These are phyloP conservation scores for Phytopythium montanum DNA, from an alignment of 352 stramenopile genomes.

Conservation along the genomic window DNA sequence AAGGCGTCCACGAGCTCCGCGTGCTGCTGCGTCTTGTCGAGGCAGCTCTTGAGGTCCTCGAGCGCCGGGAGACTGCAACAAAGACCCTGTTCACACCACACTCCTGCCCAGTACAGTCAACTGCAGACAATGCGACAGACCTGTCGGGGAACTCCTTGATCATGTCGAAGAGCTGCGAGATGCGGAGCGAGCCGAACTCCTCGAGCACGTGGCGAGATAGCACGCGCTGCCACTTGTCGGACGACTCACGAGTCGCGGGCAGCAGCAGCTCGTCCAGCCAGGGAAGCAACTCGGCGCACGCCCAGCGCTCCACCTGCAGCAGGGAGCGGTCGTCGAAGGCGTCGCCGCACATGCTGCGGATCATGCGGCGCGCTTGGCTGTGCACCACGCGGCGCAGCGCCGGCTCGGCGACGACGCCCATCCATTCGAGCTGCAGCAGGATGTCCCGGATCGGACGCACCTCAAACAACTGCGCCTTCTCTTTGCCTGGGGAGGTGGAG, in stretches of 20 bases:
- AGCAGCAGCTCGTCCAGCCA: constrained; percentile 58
- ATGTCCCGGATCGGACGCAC: constrained; percentile 40
- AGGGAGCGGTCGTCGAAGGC: constrained; percentile 48
- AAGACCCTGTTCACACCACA: not conserved
- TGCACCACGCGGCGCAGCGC: constrained; percentile 51
- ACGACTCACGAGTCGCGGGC: constrained; percentile 11
- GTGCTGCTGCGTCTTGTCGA: constrained; percentile 85
- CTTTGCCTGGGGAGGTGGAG: constrained; percentile 13
- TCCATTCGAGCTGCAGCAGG: constrained; percentile 57
- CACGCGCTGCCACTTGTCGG: constrained; percentile 37
- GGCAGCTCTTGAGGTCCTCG: constrained; percentile 67
- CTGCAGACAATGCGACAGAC: not conserved
- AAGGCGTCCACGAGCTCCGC: constrained; percentile 79
- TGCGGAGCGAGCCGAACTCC: constrained; percentile 75
- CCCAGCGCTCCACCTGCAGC: constrained; percentile 44
- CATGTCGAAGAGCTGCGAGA: constrained; percentile 95
- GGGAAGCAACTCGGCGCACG: constrained; percentile 43
- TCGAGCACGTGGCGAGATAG: constrained; percentile 49
- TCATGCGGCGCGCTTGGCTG: constrained; percentile 48
- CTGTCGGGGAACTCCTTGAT: constrained; percentile 96
- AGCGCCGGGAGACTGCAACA: constrained; percentile 49
- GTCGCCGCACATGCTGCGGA: constrained; percentile 43
- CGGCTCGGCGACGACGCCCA: constrained; percentile 38
- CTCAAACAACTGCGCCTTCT: constrained; percentile 53
- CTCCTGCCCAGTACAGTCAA: not conserved